Evolutionary conservation across 2,329 filamentous ascomycete genomes (phyloP).

Genomic region (Epichloe baconii): DNA sequence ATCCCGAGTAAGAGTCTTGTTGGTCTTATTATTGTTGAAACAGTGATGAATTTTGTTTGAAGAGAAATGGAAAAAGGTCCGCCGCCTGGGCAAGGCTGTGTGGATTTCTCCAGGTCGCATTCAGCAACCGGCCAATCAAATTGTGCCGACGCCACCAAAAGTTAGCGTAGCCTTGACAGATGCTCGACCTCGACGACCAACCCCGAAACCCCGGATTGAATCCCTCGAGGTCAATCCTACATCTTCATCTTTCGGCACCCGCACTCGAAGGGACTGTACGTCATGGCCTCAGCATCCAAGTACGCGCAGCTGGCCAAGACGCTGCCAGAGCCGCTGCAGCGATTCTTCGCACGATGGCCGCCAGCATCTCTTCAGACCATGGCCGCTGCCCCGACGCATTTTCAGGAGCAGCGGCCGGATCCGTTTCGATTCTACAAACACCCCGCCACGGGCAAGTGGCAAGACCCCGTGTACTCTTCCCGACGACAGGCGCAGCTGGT

Average conservation of each 20-base stretch:
- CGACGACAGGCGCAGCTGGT: conserved; percentile 83
- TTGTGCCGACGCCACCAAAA: background rate
- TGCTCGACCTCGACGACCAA: background rate
- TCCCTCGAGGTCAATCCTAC: background rate
- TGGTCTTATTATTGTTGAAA: too few species aligned
- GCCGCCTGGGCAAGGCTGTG: conserved; percentile 7
- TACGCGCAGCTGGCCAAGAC: conserved; percentile 51
- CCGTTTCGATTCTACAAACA: conserved; percentile 76
- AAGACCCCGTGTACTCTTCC: conserved; percentile 69
- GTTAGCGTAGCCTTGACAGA: conserved; percentile 8
- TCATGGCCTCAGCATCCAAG: conserved; percentile 24
- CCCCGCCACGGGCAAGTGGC: conserved; percentile 67
- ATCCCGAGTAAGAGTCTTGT: too few species aligned
- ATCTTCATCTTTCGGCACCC: background rate
- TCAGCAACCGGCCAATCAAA: conserved; percentile 4
- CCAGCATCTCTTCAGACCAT: conserved; percentile 47
- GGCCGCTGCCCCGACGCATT: conserved; percentile 31
- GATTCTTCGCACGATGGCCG: conserved; percentile 84
- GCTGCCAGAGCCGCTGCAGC: conserved; percentile 64
- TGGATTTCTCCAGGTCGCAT: background rate
- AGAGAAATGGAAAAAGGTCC: background rate
- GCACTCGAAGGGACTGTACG: background rate
- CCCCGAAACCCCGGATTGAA: background rate
- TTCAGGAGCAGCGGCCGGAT: conserved; percentile 49
- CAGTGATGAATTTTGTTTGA: too few species aligned